Percentiles rank a stretch among this genome's conserved stretches.
Conservation (phyloP, 352 stramenopile genomes). For the Halophytophthora polymorphica region DNA sequence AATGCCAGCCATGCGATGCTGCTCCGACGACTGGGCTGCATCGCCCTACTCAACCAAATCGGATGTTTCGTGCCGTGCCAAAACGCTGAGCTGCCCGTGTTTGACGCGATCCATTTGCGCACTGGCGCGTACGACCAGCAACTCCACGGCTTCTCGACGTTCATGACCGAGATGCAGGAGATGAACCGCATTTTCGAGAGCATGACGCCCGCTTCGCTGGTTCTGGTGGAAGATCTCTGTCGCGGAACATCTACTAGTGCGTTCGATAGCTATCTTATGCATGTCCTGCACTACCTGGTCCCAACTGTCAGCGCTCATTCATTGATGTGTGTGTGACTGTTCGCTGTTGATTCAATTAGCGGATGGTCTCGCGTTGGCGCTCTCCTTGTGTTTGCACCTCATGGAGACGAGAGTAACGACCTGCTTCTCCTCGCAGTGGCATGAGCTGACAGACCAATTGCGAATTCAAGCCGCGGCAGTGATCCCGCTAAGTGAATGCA, state of each 20-base stretch:
- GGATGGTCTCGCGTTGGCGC: constrained; percentile 30
- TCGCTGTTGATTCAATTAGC: constrained; percentile 7
- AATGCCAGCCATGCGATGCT: constrained; percentile 1
- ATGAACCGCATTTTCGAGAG: constrained; percentile 32
- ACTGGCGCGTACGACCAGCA: constrained; percentile 43
- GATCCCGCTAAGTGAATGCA: neutral
- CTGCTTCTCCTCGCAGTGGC: constrained; percentile 33
- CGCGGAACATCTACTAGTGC: constrained; percentile 38
- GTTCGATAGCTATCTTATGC: neutral
- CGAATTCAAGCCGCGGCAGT: neutral
- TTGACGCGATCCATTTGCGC: constrained; percentile 41
- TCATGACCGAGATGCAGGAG: constrained; percentile 57
- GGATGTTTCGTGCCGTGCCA: constrained; percentile 59
- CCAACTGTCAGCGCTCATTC: neutral
- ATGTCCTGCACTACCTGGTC: neutral
- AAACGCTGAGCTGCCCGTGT: constrained; percentile 32
- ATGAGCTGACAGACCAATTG: constrained; percentile 21
- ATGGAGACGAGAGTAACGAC: constrained; percentile 22
- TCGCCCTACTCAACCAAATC: constrained; percentile 50
- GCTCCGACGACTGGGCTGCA: constrained; percentile 24
- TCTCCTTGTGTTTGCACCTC: constrained; percentile 30
- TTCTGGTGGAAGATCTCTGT: constrained; percentile 56
- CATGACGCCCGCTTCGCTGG: constrained; percentile 30
- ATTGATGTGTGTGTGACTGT: neutral
- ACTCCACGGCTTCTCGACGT: constrained; percentile 46